Base-by-base conservation (phyloP, 2,329 filamentous ascomycete species). In the Lecanicillium sp. region DNA sequence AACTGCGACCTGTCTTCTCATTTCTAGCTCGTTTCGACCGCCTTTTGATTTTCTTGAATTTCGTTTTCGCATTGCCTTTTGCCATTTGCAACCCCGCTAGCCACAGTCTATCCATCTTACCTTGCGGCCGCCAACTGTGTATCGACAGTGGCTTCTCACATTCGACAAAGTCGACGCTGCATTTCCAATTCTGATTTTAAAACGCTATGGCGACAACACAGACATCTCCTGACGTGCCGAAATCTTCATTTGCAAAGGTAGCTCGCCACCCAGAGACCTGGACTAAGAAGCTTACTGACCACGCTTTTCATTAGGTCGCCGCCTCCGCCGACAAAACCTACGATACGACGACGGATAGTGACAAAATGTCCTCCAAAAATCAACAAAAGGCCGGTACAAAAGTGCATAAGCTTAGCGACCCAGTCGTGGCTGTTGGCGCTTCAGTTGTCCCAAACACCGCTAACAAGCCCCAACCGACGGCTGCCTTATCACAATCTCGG, bases 191-290 rank as follows among this genome's bases (percentile, higher is more conserved):
- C 44, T 41, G 33, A 33, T 46, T 38, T 28, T 40, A 38, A 45
- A 45, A 40, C 43, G 51, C 46, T 47, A 75, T 75, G 70, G 64
- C 70, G 45, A 62, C 68, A 33, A 56, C 65, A 40, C 63, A 65
- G 51, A 59, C 68, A 49, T 58, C 65, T 49, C 53, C 67, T 45
- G 70, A 72, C 48, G 47, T 64, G 40, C 63, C 64, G 38, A 78
- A 76, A 60, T 73, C 80, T 50, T 85, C 83, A 31, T 88, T 88
- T 68, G 83, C 83, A 62, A 87, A 85, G 73, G 83, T 85, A 65
- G 42, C 68, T 35, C 27, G 14, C 33, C 35, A 33, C 29, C 36
- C 5, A 30, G 3, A 15, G 11, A 11, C 22, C 22, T 25, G 22
- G 6, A 25, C 6, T 11, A 6, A 25, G 7, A 25, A 11, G 6